Conservation (phyloP, 345 rosid species). For the Linum usitatissimum region DNA sequence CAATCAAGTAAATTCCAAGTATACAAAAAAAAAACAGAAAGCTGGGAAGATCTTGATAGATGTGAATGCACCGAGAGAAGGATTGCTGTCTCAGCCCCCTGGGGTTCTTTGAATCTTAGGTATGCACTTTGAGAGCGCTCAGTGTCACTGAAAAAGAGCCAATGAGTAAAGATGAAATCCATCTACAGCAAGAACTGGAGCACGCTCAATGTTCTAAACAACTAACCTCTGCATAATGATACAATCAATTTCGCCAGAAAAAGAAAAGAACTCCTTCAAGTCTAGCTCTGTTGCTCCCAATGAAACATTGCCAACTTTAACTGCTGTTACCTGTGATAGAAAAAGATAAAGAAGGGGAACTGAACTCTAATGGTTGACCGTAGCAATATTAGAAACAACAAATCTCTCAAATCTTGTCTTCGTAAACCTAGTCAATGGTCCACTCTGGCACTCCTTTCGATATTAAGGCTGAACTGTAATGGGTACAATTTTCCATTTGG, state of each 20-base stretch:
- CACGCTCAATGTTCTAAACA: background rate
- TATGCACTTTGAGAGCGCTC: constrained; percentile 5
- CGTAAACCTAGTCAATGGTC: background rate
- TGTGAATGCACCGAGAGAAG: background rate
- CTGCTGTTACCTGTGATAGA: background rate
- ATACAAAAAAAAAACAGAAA: constrained; percentile 3
- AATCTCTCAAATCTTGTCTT: background rate
- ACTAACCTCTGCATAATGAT: background rate
- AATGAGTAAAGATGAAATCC: background rate
- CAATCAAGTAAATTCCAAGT: background rate
- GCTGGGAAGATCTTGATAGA: constrained; percentile 3
- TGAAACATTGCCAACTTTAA: background rate
- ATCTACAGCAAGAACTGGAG: background rate
- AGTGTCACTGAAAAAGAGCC: background rate
- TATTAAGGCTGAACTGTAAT: background rate
- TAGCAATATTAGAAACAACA: background rate
- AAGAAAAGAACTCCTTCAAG: constrained; percentile 5
- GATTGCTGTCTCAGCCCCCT: constrained; percentile 5
- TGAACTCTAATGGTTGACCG: no score
- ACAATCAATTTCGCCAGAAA: constrained; percentile 3
- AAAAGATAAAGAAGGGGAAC: background rate
- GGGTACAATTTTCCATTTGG: background rate
- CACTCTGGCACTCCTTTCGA: background rate
- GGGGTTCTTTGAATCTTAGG: background rate
- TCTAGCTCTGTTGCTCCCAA: constrained; percentile 2